Percentiles rank a stretch among this genome's conserved stretches.
These are phyloP conservation scores for Boletus sp. DNA, from an alignment of 1,284 basidiomycete species.

Conservation along the genomic window DNA sequence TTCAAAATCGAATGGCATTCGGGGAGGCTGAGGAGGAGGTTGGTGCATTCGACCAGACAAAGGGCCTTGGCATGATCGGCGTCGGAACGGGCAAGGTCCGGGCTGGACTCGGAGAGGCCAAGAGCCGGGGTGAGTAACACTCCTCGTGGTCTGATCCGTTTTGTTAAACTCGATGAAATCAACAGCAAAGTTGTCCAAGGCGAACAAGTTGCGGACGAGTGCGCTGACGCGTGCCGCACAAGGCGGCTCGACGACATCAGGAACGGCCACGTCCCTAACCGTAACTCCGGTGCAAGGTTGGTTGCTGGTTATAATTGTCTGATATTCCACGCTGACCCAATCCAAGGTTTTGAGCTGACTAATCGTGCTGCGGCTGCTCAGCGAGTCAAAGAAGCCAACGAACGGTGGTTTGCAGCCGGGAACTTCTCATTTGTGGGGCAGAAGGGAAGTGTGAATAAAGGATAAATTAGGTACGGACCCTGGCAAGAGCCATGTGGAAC, in stretches of 20 bases:
- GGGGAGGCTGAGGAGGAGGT: slow-evolving; percentile 96
- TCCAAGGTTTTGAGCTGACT: slow-evolving; percentile 77
- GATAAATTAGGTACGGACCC: slow-evolving; percentile 9
- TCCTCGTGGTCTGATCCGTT: background rate
- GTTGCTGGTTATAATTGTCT: slow-evolving; percentile 21
- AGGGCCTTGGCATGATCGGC: slow-evolving; percentile 97
- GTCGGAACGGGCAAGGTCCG: slow-evolving; percentile 82
- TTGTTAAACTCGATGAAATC: slow-evolving; percentile 9
- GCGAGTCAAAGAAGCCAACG: slow-evolving; percentile 88
- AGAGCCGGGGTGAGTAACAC: slow-evolving; percentile 72
- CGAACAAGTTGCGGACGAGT: slow-evolving; percentile 88
- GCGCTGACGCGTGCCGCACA: slow-evolving; percentile 74
- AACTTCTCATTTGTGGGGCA: slow-evolving; percentile 79
- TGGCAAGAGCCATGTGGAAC: background rate
- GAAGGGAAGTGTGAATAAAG: slow-evolving; percentile 48
- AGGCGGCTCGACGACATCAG: slow-evolving; percentile 62
- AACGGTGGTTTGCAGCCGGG: slow-evolving; percentile 87
- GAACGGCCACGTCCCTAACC: slow-evolving; percentile 87
- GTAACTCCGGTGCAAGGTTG: slow-evolving; percentile 96
- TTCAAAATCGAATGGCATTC: slow-evolving; percentile 96
- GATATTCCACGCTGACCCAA: slow-evolving; percentile 12
- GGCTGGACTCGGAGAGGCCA: slow-evolving; percentile 81
- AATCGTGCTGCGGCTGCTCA: slow-evolving; percentile 78
- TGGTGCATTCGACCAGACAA: slow-evolving; percentile 94
- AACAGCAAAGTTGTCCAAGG: slow-evolving; percentile 93